phyloP scores from a whole-genome alignment of 2,329 filamentous ascomycete genomes.

The Hypomyces perniciosus region DNA sequence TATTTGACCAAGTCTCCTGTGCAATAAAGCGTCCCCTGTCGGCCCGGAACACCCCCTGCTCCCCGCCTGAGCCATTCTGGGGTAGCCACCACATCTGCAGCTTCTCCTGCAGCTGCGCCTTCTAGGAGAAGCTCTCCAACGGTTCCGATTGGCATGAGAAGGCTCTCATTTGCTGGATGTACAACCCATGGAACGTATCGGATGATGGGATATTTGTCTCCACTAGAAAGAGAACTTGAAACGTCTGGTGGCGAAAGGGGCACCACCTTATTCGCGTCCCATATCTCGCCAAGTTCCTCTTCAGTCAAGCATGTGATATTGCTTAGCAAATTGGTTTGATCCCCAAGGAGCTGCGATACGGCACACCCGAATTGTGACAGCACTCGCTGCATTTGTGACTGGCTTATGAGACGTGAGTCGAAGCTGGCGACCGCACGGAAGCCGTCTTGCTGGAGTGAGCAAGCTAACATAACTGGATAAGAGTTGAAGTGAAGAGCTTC shows the following conservation, averaged over 20 bases:
- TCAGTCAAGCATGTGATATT: no score
- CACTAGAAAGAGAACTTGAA: no score
- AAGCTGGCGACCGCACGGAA: slow-evolving; percentile 59
- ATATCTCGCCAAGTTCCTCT: no score
- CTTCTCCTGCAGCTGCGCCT: slow-evolving; percentile 10
- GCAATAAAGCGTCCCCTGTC: not conserved
- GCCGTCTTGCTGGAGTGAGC: slow-evolving; percentile 49
- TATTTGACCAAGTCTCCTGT: slow-evolving; percentile 1
- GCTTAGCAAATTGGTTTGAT: slow-evolving; percentile 26
- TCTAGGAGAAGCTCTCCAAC: slow-evolving; percentile 16
- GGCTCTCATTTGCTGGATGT: not conserved
- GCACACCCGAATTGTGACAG: slow-evolving; percentile 14
- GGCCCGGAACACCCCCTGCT: not conserved
- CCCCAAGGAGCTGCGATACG: slow-evolving; percentile 38
- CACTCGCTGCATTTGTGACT: slow-evolving; percentile 39
- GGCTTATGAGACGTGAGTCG: slow-evolving; percentile 50
- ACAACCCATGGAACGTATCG: slow-evolving; percentile 1
- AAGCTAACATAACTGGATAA: slow-evolving; percentile 61
- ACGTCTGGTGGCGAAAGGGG: no score
- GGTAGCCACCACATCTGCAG: not conserved
- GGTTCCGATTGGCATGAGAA: not conserved
- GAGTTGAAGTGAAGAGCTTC: slow-evolving; percentile 55
- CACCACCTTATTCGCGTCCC: no score
- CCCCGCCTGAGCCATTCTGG: not conserved
- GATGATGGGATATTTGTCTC: no score